Conservation (phyloP, 1,284 basidiomycete species). For the Trichosporon ovoides region DNA sequence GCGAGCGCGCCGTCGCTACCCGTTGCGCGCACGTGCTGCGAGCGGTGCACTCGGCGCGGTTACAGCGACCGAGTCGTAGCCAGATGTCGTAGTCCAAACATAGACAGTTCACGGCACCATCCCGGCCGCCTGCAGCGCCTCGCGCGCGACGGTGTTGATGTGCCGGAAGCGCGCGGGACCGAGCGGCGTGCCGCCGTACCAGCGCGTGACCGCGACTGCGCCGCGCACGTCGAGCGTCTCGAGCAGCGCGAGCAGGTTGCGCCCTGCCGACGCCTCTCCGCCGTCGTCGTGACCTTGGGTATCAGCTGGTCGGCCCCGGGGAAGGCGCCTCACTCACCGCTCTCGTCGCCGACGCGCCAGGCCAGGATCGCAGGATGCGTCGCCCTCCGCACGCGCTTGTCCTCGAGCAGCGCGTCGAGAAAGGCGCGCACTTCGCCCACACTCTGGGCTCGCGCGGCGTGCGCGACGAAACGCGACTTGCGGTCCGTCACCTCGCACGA, state of each 20-base stretch:
- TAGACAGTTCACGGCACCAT: neutral
- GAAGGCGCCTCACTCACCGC: neutral
- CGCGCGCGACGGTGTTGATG: conserved; percentile 79
- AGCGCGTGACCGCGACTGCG: conserved; percentile 66
- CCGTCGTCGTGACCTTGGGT: conserved; percentile 92
- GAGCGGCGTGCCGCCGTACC: conserved; percentile 57
- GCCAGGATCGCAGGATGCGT: conserved; percentile 84
- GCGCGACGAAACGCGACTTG: conserved; percentile 74
- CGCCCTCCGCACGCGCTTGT: conserved; percentile 57
- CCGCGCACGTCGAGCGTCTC: conserved; percentile 66
- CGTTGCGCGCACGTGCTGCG: too few relatives aligned
- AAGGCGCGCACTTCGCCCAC: conserved; percentile 70
- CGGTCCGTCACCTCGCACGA: conserved; percentile 54
- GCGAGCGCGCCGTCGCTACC: too few relatives aligned
- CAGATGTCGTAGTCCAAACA: too few relatives aligned
- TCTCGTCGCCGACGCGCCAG: conserved; percentile 50
- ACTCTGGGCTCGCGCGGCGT: conserved; percentile 69
- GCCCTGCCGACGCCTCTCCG: conserved; percentile 81
- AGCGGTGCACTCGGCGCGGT: too few relatives aligned
- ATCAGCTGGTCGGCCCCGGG: too few relatives aligned
- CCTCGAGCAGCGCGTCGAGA: conserved; percentile 64
- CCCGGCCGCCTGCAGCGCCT: conserved; percentile 61
- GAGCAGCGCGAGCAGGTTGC: conserved; percentile 73
- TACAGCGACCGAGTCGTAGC: too few relatives aligned
- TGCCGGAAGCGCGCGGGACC: conserved; percentile 89